Evolutionary conservation across 2,329 filamentous ascomycete species (phyloP).

Genomic region (Penicillium sclerotigenum): DNA sequence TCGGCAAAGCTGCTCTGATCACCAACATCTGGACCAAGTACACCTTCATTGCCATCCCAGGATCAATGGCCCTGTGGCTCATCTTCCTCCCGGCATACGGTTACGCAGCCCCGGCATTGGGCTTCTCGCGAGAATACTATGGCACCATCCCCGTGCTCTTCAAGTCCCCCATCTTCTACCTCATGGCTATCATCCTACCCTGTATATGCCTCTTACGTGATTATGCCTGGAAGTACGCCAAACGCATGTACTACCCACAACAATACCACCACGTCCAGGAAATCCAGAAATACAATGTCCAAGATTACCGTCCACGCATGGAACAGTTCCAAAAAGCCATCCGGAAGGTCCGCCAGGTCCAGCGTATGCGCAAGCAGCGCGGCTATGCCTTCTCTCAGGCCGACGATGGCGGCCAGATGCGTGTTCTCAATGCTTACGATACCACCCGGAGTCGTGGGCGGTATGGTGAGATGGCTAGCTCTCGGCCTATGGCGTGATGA

Average conservation of each 20-base stretch:
- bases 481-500: conserved; percentile 39
- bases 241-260: conserved; percentile 95
- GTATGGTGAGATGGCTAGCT: conserved; percentile 90
- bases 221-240: conserved; percentile 94
- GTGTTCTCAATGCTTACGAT: conserved; percentile 95
- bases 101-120: conserved; percentile 75
- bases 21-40: conserved; percentile 99
- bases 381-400: conserved; percentile 98
- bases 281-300: conserved; percentile 99
- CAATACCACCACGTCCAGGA: conserved; percentile 98
- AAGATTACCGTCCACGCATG: conserved; percentile 97
- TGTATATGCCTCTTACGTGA: conserved; percentile 80
- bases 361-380: conserved; percentile 98
- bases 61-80: conserved; percentile 88
- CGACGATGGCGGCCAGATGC: conserved; percentile 84
- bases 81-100: conserved; percentile 85
- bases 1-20: conserved; percentile 90
- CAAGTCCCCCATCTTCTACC: conserved; percentile 80
- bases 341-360: conserved; percentile 94
- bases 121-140: conserved; percentile 77
- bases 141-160: conserved; percentile 81
- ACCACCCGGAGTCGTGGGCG: conserved; percentile 86
- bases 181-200: conserved; percentile 78
- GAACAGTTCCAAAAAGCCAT: conserved; percentile 99
- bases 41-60: conserved; percentile 90